Percentiles rank a stretch among this genome's conserved stretches.
phyloP scores from a whole-genome alignment of 2,329 filamentous ascomycete genomes.

The Dothideomycetidae sp. region DNA sequence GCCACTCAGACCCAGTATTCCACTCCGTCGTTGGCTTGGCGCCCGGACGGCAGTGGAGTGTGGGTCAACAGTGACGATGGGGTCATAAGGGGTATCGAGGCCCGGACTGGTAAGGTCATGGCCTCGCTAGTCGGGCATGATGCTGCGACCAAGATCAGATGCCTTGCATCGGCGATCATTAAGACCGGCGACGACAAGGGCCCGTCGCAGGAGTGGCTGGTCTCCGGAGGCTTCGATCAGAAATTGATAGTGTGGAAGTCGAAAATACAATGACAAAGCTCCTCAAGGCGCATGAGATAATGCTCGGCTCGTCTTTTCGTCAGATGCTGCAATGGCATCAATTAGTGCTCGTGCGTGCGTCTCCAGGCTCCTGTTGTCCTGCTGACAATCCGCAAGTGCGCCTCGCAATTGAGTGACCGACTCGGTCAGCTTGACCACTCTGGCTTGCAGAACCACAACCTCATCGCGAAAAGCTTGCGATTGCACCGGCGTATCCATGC shows the following conservation, averaged over 20 bases:
- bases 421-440: too few relatives aligned
- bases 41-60: slow-evolving; percentile 45
- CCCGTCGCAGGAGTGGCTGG: slow-evolving; percentile 37
- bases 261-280: slow-evolving; percentile 1
- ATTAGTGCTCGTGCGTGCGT: not conserved
- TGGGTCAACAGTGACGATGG: slow-evolving; percentile 55
- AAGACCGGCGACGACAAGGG: slow-evolving; percentile 12
- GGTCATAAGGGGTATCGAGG: slow-evolving; percentile 44
- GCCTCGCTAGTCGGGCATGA: slow-evolving; percentile 40
- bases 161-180: slow-evolving; percentile 41
- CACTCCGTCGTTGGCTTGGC: slow-evolving; percentile 47
- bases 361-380: slow-evolving; percentile 1
- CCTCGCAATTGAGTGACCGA: not conserved
- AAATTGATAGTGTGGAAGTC: slow-evolving; percentile 43
- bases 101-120: slow-evolving; percentile 42
- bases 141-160: slow-evolving; percentile 42
- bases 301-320: slow-evolving; percentile 6
- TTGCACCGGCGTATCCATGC: not conserved
- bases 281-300: not conserved
- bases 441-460: not conserved
- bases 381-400: not conserved
- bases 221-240: slow-evolving; percentile 52
- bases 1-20: slow-evolving; percentile 51
- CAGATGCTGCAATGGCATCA: slow-evolving; percentile 9
- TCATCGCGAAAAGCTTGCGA: not conserved